These are phyloP conservation scores for Avicennia marina DNA, from an alignment of 257 asterid species.

Conservation along the genomic window DNA sequence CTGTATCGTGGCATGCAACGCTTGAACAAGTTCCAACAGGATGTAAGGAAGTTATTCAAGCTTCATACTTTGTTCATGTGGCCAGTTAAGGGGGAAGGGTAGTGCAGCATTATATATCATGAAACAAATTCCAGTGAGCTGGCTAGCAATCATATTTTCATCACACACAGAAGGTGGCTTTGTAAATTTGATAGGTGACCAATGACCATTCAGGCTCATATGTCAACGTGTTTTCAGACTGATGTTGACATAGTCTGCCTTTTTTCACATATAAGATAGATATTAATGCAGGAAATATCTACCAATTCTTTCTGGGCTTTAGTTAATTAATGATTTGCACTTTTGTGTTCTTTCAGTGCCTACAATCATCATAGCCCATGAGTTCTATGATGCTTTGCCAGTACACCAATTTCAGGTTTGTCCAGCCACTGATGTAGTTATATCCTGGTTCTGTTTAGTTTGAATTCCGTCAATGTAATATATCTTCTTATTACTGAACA, in stretches of 20 bases:
- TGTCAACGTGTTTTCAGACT: background rate
- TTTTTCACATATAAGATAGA: too few species aligned
- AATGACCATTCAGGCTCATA: background rate
- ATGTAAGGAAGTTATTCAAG: constrained; percentile 43
- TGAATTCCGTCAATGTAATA: too few species aligned
- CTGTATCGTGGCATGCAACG: constrained; percentile 86
- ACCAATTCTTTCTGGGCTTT: constrained; percentile 9
- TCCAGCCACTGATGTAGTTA: constrained; percentile 11
- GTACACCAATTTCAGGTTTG: constrained; percentile 97
- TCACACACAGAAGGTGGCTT: background rate
- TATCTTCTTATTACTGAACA: too few species aligned
- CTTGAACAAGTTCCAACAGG: constrained; percentile 92
- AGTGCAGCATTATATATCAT: background rate
- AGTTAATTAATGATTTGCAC: background rate
- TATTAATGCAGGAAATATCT: background rate
- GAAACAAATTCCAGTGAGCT: background rate
- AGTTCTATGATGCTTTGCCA: constrained; percentile 95
- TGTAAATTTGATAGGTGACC: background rate
- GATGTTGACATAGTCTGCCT: background rate
- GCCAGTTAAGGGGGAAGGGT: background rate
- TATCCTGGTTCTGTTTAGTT: background rate
- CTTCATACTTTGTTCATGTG: constrained; percentile 13
- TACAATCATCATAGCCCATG: constrained; percentile 84
- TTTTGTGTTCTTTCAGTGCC: constrained; percentile 56
- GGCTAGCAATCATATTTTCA: background rate